Evolutionary conservation across 2,329 filamentous ascomycete genomes (phyloP).

Genomic region (Apiospora marii): DNA sequence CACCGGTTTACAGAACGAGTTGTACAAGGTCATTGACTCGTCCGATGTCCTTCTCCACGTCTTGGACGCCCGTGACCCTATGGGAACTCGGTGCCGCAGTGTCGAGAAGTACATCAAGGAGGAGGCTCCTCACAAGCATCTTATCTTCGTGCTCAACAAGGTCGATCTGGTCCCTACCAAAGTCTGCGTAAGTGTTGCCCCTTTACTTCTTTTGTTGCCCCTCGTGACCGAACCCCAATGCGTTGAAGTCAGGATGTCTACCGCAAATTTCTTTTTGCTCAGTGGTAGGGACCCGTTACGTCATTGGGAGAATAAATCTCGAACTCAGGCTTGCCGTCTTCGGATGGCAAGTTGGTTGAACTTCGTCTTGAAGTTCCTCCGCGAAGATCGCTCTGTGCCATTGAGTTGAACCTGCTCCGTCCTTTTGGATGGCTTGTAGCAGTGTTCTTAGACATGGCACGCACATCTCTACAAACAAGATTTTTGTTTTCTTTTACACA

Average conservation of each 20-base stretch:
- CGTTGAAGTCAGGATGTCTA: conserved; percentile 78
- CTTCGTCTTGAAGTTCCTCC: conserved; percentile 90
- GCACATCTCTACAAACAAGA: conserved; percentile 66
- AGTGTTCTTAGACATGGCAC: conserved; percentile 99
- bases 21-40: conserved; percentile 91
- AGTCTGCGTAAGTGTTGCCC: conserved; percentile 82
- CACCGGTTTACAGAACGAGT: conserved; percentile 22
- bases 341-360: conserved; percentile 72
- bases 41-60: conserved; percentile 97
- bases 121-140: conserved; percentile 95
- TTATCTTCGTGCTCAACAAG: conserved; percentile 90
- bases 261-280: conserved; percentile 64
- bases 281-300: conserved; percentile 97
- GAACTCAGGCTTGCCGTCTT: conserved; percentile 72
- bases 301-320: conserved; percentile 91
- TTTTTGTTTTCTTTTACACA: conserved; percentile 39
- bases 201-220: conserved; percentile 28
- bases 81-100: conserved; percentile 88
- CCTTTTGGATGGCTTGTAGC: conserved; percentile 65
- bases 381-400: conserved; percentile 81
- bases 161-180: conserved; percentile 91
- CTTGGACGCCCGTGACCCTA: conserved; percentile 85
- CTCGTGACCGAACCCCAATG: conserved; percentile 63
- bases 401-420: conserved; percentile 83
- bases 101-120: conserved; percentile 93